These are phyloP conservation scores for Candida dendrica DNA, from an alignment of 805 yeast species.

Conservation along the genomic window DNA sequence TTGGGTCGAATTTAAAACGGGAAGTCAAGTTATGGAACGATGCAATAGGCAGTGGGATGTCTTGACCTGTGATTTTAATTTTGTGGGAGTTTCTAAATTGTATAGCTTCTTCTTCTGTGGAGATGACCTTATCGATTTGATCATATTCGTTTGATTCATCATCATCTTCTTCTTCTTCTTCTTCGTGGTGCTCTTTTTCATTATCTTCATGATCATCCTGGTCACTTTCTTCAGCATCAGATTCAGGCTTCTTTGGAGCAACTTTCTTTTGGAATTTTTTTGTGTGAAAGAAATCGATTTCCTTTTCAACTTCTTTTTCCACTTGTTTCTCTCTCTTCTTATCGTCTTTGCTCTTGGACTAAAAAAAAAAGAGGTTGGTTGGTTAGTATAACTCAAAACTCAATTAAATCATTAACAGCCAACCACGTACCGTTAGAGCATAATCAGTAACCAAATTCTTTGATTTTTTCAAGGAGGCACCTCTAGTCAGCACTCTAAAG, in stretches of 20 bases:
- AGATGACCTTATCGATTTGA: slow-evolving; percentile 32
- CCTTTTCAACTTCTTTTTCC: slow-evolving; percentile 52
- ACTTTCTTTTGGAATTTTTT: slow-evolving; percentile 28
- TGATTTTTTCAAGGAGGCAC: slow-evolving; percentile 68
- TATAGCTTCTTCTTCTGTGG: slow-evolving; percentile 51
- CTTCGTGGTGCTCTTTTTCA: slow-evolving; percentile 18
- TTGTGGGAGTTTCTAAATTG: slow-evolving; percentile 51
- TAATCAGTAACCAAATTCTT: slow-evolving; percentile 23
- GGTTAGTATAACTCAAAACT: neutral
- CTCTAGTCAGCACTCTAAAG: slow-evolving; percentile 76
- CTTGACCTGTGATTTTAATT: slow-evolving; percentile 75
- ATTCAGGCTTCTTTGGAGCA: slow-evolving; percentile 16
- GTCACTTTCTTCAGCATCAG: slow-evolving; percentile 6
- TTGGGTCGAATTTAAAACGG: slow-evolving; percentile 58
- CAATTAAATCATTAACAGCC: too few species aligned
- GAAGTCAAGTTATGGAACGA: slow-evolving; percentile 75
- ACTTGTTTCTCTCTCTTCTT: slow-evolving; percentile 32
- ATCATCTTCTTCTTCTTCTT: slow-evolving; percentile 17
- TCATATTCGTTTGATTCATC: too few species aligned
- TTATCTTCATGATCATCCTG: slow-evolving; percentile 16
- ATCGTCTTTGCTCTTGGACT: slow-evolving; percentile 1
- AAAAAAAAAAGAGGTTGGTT: too few species aligned
- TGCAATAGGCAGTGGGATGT: slow-evolving; percentile 85
- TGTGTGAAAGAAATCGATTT: slow-evolving; percentile 77
- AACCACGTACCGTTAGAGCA: slow-evolving; percentile 12